These are phyloP conservation scores for Cerioporus squamosus DNA, from an alignment of 1,284 basidiomycete species.

Conservation along the genomic window DNA sequence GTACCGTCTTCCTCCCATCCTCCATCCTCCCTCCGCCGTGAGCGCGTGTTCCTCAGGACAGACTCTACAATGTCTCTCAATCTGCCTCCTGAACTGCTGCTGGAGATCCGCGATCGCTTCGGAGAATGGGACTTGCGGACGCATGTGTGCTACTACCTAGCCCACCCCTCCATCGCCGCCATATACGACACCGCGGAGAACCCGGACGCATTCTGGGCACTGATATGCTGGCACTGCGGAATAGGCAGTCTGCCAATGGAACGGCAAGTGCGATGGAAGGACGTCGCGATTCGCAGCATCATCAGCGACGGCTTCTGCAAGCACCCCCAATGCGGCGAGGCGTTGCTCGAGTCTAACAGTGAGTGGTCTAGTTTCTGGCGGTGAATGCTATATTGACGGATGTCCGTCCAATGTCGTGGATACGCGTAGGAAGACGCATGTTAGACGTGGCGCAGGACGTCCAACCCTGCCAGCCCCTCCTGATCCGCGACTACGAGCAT, in stretches of 20 bases:
- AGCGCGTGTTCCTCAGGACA: no score
- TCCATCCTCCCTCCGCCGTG: no score
- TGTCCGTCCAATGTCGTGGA: not conserved
- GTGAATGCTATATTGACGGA: not conserved
- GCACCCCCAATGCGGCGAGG: constrained; percentile 12
- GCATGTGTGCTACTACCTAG: constrained; percentile 28
- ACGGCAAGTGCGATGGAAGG: not conserved
- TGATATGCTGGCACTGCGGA: constrained; percentile 15
- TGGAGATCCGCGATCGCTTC: constrained; percentile 20
- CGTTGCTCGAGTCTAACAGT: constrained; percentile 12
- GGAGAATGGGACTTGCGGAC: constrained; percentile 22
- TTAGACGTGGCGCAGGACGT: not conserved
- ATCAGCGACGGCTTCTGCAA: constrained; percentile 12
- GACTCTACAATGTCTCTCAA: not conserved
- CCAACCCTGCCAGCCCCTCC: not conserved
- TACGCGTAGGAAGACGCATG: not conserved
- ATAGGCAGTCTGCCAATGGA: constrained; percentile 8
- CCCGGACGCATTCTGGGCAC: constrained; percentile 23
- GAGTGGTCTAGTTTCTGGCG: not conserved
- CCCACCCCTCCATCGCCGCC: constrained; percentile 3
- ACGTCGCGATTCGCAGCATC: constrained; percentile 8
- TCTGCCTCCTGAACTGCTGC: constrained; percentile 22
- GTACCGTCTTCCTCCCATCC: no score
- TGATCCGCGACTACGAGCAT: not conserved
- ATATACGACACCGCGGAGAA: constrained; percentile 20